These are phyloP conservation scores for Achaetomiella virescens DNA, from an alignment of 495 filamentous ascomycete genomes.

Conservation along the genomic window DNA sequence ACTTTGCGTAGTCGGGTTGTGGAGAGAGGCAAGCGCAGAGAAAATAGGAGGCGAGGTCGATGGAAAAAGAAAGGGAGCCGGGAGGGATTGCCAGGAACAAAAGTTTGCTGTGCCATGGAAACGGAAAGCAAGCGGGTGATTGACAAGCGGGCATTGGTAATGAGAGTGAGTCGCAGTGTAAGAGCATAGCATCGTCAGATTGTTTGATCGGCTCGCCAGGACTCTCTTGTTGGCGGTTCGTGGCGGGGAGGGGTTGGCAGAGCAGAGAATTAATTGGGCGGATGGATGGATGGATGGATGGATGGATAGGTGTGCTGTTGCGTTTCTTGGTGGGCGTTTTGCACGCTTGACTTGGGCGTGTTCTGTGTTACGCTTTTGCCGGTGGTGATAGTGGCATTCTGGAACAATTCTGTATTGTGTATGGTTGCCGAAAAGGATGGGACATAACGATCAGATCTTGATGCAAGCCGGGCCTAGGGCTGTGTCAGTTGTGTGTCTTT, in stretches of 20 bases:
- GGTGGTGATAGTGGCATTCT: neutral
- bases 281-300: too few relatives aligned
- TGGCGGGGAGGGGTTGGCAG: neutral
- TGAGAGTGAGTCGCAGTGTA: conserved; percentile 14
- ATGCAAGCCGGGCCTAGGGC: neutral
- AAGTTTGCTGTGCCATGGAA: neutral
- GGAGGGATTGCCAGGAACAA: neutral
- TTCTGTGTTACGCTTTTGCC: neutral
- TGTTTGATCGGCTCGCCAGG: conserved; percentile 29
- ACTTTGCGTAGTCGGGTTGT: conserved; percentile 87
- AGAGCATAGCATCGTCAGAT: conserved; percentile 11
- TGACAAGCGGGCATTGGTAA: conserved; percentile 7
- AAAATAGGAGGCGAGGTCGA: conserved; percentile 1
- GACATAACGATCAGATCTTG: neutral
- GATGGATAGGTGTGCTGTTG: too few relatives aligned
- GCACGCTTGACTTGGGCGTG: neutral
- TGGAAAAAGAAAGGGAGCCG: neutral
- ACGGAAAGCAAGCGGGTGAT: conserved; percentile 4
- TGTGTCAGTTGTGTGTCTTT: neutral
- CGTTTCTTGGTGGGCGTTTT: conserved; percentile 14
- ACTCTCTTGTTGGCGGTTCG: conserved; percentile 17
- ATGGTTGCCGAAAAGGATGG: neutral
- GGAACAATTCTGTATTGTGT: neutral
- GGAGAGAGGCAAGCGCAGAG: too few relatives aligned
- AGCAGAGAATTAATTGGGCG: too few relatives aligned